Evolutionary conservation across 2,329 filamentous ascomycete species (phyloP), one percentile per base, ranked within the genome.

Genomic region (Huntiella savannae): DNA sequence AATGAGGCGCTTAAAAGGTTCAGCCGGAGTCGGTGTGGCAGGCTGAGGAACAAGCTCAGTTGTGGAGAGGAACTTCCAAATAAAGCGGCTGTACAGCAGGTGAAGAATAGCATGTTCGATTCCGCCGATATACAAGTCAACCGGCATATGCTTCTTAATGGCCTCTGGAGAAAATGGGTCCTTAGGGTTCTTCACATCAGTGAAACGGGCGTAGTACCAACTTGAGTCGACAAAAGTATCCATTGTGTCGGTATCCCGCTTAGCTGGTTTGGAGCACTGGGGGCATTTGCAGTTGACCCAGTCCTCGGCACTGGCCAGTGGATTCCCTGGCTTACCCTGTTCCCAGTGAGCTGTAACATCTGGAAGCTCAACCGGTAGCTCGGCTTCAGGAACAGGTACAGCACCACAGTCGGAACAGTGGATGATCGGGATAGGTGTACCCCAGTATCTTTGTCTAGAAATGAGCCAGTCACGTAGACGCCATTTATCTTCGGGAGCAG

Each of bases 171-270:
- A 75, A 52, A 92, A 77, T 0, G 75, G 76, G 11, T 64, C 58
- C 2, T 69, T 56, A 11, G 65, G 53, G 53, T 91, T 87, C 13
- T 75, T 65, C 1, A 81, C 66, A 54, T 92, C 83, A 22, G 78
- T 62, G 54, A 85, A 93, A 10, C 84, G 74, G 62, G 87, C 75
- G 56, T 79, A 93, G 60, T 94, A 94, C 86, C 86, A 94, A 46
- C 85, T 92, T 1, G 85, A 93, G 62, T 93, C 86, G 50, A 94
- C 86, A 62, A 94, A 94, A 0, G 86, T 94, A 59, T 94, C 86
- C 86, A 94, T 93, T 2, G 86, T 94, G 58, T 94, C 86, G 0
- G 86, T 93, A 53, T 94, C 86, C 52, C 86, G 73, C 57, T 76
- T 80, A 5, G 83, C 86, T 17, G 74, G 62, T 1, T 71, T 68